A percentile compares a stretch with the other conserved stretches of the same genome.
These are phyloP conservation scores for Aspergillus mulundensis DNA, from an alignment of 495 filamentous ascomycete species.

Conservation along the genomic window DNA sequence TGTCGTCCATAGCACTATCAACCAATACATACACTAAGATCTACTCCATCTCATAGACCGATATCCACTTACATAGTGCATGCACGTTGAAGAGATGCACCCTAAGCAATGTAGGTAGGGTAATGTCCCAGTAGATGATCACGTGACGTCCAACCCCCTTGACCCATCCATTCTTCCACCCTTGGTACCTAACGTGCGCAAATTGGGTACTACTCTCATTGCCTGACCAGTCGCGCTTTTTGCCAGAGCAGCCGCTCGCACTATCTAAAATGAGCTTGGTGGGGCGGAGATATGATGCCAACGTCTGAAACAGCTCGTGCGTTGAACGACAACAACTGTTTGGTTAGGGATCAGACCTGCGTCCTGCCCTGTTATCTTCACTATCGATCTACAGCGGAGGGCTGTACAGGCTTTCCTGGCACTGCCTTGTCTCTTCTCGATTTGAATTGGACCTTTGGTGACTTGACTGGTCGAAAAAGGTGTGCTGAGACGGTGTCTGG, in stretches of 20 bases:
- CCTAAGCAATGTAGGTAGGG: no score
- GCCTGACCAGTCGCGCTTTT: not conserved
- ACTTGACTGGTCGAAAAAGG: not conserved
- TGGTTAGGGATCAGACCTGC: not conserved
- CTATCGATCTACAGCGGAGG: not conserved
- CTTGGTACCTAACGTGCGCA: not conserved
- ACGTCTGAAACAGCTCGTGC: not conserved
- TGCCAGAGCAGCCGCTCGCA: constrained; percentile 16
- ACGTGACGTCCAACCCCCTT: constrained; percentile 7
- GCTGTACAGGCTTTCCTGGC: not conserved
- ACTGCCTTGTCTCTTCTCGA: not conserved
- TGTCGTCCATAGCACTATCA: no score
- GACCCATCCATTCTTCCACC: not conserved
- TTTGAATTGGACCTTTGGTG: not conserved
- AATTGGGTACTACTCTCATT: not conserved
- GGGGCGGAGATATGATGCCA: constrained; percentile 16
- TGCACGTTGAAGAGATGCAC: no score
- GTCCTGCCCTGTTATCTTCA: not conserved
- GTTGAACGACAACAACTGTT: constrained; percentile 3
- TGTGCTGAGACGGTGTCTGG: not conserved
- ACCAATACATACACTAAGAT: no score
- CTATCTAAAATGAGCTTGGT: constrained; percentile 10
- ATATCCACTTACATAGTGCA: no score
- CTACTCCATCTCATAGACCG: no score
- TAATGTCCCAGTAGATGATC: not conserved